Base-by-base conservation (phyloP, 2,329 filamentous ascomycete species). In the Cercospora brassicicola region DNA sequence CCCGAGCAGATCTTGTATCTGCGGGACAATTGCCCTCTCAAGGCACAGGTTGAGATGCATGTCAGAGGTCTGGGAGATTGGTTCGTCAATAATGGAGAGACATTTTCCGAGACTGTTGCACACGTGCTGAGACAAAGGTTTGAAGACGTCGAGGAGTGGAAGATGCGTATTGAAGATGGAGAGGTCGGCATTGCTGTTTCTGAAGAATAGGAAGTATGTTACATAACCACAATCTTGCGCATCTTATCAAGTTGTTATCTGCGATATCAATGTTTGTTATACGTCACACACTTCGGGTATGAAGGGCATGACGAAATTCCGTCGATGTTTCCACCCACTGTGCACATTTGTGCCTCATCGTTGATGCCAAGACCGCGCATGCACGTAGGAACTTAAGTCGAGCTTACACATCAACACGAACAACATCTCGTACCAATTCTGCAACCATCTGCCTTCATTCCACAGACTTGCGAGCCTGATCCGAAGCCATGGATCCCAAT, bases 81-180 rank as follows among this genome's bases (percentile, higher is more conserved):
- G 86, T 89, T 89, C 71, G 84, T 85, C 63, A 86, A 89, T 71
- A 89, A 89, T 68, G 87, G 87, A 0, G 86, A 89, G 77, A 88
- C 87, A 42, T 87, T 87, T 74, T 83, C 81, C 13, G 85, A 89
- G 79, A 89, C 87, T 31, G 73, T 89, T 57, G 82, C 83, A 62
- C 84, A 82, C 79, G 86, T 89, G 51, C 74, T 89, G 67, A 80
- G 79, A 63, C 84, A 88, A 76, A 76, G 87, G 8, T 86, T 85
- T 0, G 82, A 84, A 56, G 82, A 87, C 70, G 75, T 84, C 6
- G 79, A 79, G 36, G 83, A 83, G 55, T 76, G 97, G 88, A 76
- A 88, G 85, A 56, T 88, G 81, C 69, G 90, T 84, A 65, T 90
- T 87, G 76, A 89, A 86, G 75, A 91, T 83, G 67, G 96, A 82